These are phyloP conservation scores for Triticum urartu DNA, from an alignment of 176 grass and related monocot genomes.

Conservation along the genomic window DNA sequence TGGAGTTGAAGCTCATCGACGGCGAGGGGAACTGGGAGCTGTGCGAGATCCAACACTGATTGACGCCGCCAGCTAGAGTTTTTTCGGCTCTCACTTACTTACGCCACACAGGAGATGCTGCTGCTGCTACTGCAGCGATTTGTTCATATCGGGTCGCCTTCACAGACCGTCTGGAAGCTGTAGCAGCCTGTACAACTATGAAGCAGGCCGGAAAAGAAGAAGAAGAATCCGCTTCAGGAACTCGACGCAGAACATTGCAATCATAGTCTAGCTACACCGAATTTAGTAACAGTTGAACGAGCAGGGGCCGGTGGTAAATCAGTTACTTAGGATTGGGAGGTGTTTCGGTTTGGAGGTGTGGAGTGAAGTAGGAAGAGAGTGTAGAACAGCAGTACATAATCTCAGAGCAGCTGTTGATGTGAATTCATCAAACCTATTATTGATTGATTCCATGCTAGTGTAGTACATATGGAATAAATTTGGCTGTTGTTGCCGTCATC, in stretches of 20 bases:
- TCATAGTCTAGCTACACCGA: conserved; percentile 11
- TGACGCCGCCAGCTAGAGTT: background rate
- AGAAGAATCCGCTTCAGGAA: background rate
- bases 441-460: background rate
- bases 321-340: background rate
- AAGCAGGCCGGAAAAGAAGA: background rate
- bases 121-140: background rate
- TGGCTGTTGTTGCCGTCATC: background rate
- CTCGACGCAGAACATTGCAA: background rate
- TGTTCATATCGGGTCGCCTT: background rate
- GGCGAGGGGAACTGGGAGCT: conserved; percentile 96
- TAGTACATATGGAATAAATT: conserved; percentile 10
- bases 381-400: background rate
- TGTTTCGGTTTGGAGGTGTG: background rate
- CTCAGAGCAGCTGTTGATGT: background rate
- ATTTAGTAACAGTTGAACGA: background rate
- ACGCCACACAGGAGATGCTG: background rate
- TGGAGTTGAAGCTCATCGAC: conserved; percentile 93
- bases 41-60: conserved; percentile 65
- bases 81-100: background rate
- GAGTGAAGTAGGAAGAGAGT: background rate
- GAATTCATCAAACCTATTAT: background rate
- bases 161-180: background rate
- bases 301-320: background rate
- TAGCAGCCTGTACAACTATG: background rate